These are phyloP conservation scores for Nepenthes alata DNA, from an alignment of 179 eudicot genomes.

Conservation along the genomic window DNA sequence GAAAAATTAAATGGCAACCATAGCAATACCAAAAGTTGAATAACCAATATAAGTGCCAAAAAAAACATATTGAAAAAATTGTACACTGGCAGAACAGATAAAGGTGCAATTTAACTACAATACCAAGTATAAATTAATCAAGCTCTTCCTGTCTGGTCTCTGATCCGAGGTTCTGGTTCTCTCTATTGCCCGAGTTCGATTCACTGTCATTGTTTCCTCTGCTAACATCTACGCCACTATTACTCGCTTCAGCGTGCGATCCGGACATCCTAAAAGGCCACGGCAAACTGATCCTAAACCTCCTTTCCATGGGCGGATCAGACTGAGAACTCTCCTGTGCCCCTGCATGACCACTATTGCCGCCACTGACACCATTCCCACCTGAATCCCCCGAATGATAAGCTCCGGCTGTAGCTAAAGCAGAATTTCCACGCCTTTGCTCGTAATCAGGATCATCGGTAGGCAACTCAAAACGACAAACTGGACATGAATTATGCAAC, in stretches of 20 bases:
- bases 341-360: conserved; percentile 9
- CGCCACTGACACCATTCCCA: conserved; percentile 6
- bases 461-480: conserved; percentile 75
- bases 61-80: no score
- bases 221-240: conserved; percentile 11
- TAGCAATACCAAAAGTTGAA: no score
- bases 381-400: conserved; percentile 1
- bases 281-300: conserved; percentile 52
- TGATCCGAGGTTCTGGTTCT: conserved; percentile 16
- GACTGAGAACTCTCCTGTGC: conserved; percentile 16
- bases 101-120: no score
- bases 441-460: conserved; percentile 77
- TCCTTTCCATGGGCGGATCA: conserved; percentile 37
- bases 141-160: conserved; percentile 35
- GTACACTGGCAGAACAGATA: no score
- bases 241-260: conserved; percentile 28
- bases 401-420: conserved; percentile 1
- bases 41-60: no score
- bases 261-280: conserved; percentile 35
- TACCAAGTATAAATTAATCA: conserved; percentile 16
- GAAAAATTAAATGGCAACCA: no score
- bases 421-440: conserved; percentile 15
- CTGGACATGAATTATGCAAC: conserved; percentile 81
- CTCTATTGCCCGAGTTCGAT: conserved; percentile 12
- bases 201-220: conserved; percentile 10